phyloP scores from a whole-genome alignment of 1,139 yeast species.

The Blastobotrys petasosporus region DNA sequence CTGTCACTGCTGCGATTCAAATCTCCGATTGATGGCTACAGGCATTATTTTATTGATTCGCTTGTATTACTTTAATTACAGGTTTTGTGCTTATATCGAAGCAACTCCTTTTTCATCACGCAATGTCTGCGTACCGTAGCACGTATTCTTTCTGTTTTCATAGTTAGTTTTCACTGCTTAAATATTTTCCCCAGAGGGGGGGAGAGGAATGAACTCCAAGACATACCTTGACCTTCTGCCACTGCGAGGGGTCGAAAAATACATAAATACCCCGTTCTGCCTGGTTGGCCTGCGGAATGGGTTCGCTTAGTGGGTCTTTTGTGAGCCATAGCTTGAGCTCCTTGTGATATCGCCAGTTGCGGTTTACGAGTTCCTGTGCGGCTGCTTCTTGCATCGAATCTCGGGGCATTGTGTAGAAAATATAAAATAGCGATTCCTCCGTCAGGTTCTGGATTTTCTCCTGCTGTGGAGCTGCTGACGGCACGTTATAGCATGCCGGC shows the following conservation, averaged over 20 bases:
- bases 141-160: slow-evolving; percentile 34
- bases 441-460: slow-evolving; percentile 69
- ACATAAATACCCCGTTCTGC: slow-evolving; percentile 95
- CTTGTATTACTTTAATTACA: too few species aligned
- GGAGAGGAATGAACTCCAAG: neutral
- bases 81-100: too few species aligned
- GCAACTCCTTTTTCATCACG: slow-evolving; percentile 24
- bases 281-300: slow-evolving; percentile 74
- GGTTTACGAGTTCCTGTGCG: slow-evolving; percentile 74
- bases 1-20: too few species aligned
- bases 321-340: slow-evolving; percentile 95
- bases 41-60: too few species aligned
- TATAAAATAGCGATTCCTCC: slow-evolving; percentile 89
- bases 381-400: slow-evolving; percentile 92
- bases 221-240: slow-evolving; percentile 77
- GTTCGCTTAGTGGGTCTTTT: slow-evolving; percentile 86
- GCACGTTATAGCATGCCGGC: slow-evolving; percentile 54
- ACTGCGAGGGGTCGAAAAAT: slow-evolving; percentile 90
- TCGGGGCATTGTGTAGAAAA: slow-evolving; percentile 89
- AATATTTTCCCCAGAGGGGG: neutral
- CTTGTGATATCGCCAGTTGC: slow-evolving; percentile 97
- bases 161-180: neutral
- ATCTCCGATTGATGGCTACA: too few species aligned
- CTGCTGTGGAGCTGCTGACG: slow-evolving; percentile 53
- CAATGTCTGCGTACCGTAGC: slow-evolving; percentile 39